A percentile compares a stretch with the other conserved stretches of the same genome.
Evolutionary conservation across 2,329 filamentous ascomycete species (phyloP).

Genomic region (Eurotiales sp.): DNA sequence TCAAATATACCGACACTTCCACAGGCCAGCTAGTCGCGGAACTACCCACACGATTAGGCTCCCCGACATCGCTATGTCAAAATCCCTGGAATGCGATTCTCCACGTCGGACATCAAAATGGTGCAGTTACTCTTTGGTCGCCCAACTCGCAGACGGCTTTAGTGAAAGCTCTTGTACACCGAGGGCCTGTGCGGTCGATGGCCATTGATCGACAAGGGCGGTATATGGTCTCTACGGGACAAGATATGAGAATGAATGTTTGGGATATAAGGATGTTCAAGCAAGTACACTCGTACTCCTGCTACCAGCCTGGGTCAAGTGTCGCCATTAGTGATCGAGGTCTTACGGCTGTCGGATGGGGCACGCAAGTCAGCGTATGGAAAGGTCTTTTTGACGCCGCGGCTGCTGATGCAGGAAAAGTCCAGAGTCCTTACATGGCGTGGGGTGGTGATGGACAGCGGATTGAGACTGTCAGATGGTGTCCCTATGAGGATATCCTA

Average conservation of each 20-base stretch:
- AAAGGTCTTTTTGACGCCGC: conserved; percentile 80
- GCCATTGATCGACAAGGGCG: conserved; percentile 84
- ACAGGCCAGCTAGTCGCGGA: conserved; percentile 87
- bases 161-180: conserved; percentile 86
- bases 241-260: conserved; percentile 86
- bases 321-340: conserved; percentile 85
- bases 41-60: conserved; percentile 77
- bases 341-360: conserved; percentile 85
- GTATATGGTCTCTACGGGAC: conserved; percentile 93
- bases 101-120: conserved; percentile 91
- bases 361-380: conserved; percentile 86
- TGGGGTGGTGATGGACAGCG: conserved; percentile 84
- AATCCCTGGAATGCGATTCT: conserved; percentile 91
- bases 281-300: conserved; percentile 85
- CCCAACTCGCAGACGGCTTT: conserved; percentile 82
- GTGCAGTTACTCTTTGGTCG: conserved; percentile 91
- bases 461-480: conserved; percentile 83
- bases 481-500: conserved; percentile 89
- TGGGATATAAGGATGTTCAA: conserved; percentile 96
- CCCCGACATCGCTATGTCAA: conserved; percentile 76
- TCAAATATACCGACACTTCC: conserved; percentile 94
- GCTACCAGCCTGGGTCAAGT: conserved; percentile 74
- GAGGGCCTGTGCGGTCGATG: conserved; percentile 79
- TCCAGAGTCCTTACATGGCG: conserved; percentile 84
- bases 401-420: conserved; percentile 66